Base-by-base conservation (phyloP, 1,139 yeast species). In the Yamadazyma jaroonii region DNA sequence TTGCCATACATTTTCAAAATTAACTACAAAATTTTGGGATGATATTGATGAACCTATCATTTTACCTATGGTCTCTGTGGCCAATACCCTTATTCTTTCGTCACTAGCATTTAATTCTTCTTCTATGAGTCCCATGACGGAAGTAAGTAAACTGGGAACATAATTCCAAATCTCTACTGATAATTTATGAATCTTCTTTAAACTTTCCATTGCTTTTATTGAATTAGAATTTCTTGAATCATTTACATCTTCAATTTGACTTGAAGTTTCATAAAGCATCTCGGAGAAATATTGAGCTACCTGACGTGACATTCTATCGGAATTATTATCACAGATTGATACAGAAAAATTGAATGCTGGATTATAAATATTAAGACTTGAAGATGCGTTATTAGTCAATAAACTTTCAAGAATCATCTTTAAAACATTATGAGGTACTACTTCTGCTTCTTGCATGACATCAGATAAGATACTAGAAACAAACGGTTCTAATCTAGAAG, bases 221-320 rank as follows among this genome's bases (percentile, higher is more conserved):
- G 48, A 42, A 11, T 42, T 28, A 20, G 29, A 29, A 47, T 54
- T 12, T 17, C 13, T 17, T 48, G 41, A 14, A 39, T 41, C 29
- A 15, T 52, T 54, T 5, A 53, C 54, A 21, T 53, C 59, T 12
- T 60, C 64, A 10, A 47, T 53, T 23, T 51, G 50, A 25, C 57
- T 56, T 3, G 65, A 61, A 22, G 67, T 62, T 30, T 79, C 83
- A 49, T 79, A 79, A 4, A 89, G 59, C 45, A 82, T 67, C 52
- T 87, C 96, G 0, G 95, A 82, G 48, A 88, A 85, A 51, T 82
- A 83, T 53, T 83, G 90, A 4, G 95, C 86, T 22, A 86, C 72
- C 47, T 81, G 80, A 45, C 95, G 74, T 9, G 94, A 79, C 74
- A 90, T 73, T 44, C 90, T 67, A 48, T 86, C 95, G 1, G 81